Percentiles rank a stretch among this genome's conserved stretches.
phyloP scores from a whole-genome alignment of 176 grass and related monocot genomes.

The Aegilops bicornis region DNA sequence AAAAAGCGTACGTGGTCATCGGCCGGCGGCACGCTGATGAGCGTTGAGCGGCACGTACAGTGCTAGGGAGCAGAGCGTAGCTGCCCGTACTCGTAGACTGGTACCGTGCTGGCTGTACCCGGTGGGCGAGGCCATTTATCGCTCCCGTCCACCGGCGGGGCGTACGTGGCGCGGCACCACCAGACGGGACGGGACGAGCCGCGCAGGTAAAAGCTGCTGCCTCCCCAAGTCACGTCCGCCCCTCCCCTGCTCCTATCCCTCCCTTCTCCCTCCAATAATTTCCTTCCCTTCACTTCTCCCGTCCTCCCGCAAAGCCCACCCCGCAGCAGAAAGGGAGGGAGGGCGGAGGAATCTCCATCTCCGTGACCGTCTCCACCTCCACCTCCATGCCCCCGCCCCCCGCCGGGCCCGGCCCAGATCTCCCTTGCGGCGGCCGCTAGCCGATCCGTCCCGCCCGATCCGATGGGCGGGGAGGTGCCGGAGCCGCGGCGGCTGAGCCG shows the following conservation, averaged over 20 bases:
- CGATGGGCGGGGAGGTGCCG: conserved; percentile 51
- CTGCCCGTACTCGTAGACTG: neutral
- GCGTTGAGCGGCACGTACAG: no score
- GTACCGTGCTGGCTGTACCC: neutral
- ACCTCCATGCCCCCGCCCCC: conserved; percentile 23
- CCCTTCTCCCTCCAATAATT: neutral
- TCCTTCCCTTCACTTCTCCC: conserved; percentile 7
- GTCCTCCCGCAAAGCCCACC: neutral
- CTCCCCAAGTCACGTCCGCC: neutral
- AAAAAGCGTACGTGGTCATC: no score
- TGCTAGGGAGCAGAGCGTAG: neutral
- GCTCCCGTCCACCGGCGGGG: neutral
- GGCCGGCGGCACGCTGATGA: neutral
- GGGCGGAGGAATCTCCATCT: neutral
- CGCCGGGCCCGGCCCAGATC: conserved; percentile 32
- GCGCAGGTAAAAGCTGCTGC: conserved; percentile 29
- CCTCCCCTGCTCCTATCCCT: neutral
- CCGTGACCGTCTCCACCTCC: neutral
- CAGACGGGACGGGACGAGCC: conserved; percentile 26
- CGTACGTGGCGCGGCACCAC: conserved; percentile 34
- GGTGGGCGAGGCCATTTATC: conserved; percentile 39
- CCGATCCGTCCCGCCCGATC: neutral
- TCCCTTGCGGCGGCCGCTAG: conserved; percentile 12
- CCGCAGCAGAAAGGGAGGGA: neutral
- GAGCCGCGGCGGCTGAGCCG: conserved; percentile 31